phyloP scores from a whole-genome alignment of 1,139 yeast species.

The Torulaspora pretoriensis region DNA sequence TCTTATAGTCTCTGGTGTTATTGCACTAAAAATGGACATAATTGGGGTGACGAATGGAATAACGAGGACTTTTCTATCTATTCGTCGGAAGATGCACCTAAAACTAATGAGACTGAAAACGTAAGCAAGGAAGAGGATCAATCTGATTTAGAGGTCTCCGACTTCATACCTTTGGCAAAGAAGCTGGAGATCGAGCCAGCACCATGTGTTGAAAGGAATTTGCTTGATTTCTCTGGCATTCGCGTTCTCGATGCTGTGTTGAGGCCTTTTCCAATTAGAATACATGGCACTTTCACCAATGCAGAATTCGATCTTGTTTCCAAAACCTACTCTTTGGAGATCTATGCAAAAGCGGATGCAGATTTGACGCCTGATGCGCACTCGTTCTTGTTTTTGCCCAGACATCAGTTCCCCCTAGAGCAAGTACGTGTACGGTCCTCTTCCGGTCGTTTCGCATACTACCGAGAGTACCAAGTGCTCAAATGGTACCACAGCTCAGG shows the following conservation, averaged over 20 bases:
- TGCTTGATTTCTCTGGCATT: constrained; percentile 45
- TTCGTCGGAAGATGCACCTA: constrained; percentile 56
- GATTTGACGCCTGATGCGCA: constrained; percentile 34
- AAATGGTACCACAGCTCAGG: constrained; percentile 65
- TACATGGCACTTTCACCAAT: constrained; percentile 48
- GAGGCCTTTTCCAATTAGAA: constrained; percentile 65
- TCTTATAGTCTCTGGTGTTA: constrained; percentile 87
- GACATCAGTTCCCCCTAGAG: constrained; percentile 57
- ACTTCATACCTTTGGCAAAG: constrained; percentile 6
- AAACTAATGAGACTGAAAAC: constrained; percentile 5
- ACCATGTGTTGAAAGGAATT: constrained; percentile 7
- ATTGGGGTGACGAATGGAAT: constrained; percentile 90
- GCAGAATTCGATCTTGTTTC: constrained; percentile 54
- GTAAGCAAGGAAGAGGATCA: neutral
- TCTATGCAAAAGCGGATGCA: constrained; percentile 36
- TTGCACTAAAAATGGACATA: constrained; percentile 63
- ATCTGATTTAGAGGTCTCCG: constrained; percentile 1
- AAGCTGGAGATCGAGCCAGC: constrained; percentile 7
- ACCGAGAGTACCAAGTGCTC: constrained; percentile 50
- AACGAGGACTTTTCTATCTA: constrained; percentile 88
- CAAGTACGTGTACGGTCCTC: constrained; percentile 38
- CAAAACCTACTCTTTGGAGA: constrained; percentile 46
- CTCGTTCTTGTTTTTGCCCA: constrained; percentile 65
- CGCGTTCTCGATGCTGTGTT: constrained; percentile 67
- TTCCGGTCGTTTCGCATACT: constrained; percentile 54